These are phyloP conservation scores for Rubia occidens DNA, from an alignment of 305 asterid genomes.

Conservation along the genomic window DNA sequence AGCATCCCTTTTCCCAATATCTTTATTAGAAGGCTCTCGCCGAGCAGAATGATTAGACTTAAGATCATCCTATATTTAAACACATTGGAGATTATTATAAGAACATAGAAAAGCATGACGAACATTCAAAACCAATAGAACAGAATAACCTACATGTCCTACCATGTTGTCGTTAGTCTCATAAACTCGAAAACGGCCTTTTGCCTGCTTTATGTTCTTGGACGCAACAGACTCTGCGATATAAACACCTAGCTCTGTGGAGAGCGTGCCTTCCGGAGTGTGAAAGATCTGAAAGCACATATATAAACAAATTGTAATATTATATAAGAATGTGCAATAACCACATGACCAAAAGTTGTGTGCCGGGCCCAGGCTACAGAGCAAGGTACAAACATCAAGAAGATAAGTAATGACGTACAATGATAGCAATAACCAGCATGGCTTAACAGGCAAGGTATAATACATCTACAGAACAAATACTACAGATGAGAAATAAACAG, in stretches of 20 bases:
- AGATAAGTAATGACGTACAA: neutral
- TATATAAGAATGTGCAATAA: conserved; percentile 1
- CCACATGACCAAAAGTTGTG: neutral
- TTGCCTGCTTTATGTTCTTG: conserved; percentile 74
- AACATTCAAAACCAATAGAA: conserved; percentile 3
- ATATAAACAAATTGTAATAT: conserved; percentile 6
- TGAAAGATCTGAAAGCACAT: conserved; percentile 56
- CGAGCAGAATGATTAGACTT: conserved; percentile 47
- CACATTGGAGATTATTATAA: neutral
- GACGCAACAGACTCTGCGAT: conserved; percentile 71
- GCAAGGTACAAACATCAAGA: conserved; percentile 5
- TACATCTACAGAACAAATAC: neutral
- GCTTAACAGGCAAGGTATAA: neutral
- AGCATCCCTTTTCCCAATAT: conserved; percentile 56
- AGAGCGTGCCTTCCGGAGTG: conserved; percentile 89
- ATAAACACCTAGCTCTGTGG: conserved; percentile 93
- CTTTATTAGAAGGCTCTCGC: conserved; percentile 52
- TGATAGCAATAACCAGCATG: neutral
- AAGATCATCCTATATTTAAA: conserved; percentile 49
- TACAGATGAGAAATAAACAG: neutral
- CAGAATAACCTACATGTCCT: conserved; percentile 11
- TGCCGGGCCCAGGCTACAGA: conserved; percentile 1
- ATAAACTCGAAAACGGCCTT: conserved; percentile 73
- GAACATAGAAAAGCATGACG: neutral
- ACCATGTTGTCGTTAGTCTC: conserved; percentile 54